phyloP scores from a whole-genome alignment of 148 eudicot species.

The Limonium bicolor region DNA sequence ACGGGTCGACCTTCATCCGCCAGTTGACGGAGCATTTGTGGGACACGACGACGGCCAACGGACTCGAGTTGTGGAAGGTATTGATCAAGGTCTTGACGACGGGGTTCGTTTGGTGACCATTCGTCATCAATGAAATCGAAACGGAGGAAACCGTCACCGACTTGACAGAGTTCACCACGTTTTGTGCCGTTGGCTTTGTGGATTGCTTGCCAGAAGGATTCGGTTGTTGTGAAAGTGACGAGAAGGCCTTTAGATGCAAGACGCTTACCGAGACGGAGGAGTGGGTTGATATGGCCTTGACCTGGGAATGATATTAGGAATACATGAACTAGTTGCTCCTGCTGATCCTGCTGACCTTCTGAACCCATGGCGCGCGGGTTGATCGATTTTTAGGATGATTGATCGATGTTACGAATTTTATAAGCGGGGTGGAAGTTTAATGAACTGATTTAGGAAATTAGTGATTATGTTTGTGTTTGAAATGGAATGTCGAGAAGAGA shows the following conservation, averaged over 20 bases:
- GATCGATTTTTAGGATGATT: no score
- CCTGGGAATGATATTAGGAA: constrained; percentile 24
- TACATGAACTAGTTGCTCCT: constrained; percentile 13
- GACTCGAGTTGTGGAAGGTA: constrained; percentile 29
- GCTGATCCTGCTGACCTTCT: no score
- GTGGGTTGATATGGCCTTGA: constrained; percentile 33
- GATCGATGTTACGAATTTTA: no score
- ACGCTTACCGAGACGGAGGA: constrained; percentile 22
- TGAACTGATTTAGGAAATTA: no score
- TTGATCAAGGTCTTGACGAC: constrained; percentile 20
- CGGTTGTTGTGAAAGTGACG: constrained; percentile 27
- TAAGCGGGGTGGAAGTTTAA: no score
- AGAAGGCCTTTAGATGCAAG: constrained; percentile 21
- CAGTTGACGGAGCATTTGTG: constrained; percentile 22
- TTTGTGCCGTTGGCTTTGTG: constrained; percentile 18
- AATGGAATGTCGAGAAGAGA: no score
- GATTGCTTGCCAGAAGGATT: constrained; percentile 20
- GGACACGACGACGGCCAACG: constrained; percentile 27
- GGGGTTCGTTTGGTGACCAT: constrained; percentile 16
- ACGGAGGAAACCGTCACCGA: constrained; percentile 49
- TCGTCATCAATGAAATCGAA: constrained; percentile 66
- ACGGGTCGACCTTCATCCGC: constrained; percentile 26
- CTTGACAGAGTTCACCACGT: constrained; percentile 17
- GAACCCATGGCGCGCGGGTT: no score
- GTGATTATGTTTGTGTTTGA: no score